Conservation (phyloP, 495 filamentous ascomycete species). For the Penicillium diatomitis region DNA sequence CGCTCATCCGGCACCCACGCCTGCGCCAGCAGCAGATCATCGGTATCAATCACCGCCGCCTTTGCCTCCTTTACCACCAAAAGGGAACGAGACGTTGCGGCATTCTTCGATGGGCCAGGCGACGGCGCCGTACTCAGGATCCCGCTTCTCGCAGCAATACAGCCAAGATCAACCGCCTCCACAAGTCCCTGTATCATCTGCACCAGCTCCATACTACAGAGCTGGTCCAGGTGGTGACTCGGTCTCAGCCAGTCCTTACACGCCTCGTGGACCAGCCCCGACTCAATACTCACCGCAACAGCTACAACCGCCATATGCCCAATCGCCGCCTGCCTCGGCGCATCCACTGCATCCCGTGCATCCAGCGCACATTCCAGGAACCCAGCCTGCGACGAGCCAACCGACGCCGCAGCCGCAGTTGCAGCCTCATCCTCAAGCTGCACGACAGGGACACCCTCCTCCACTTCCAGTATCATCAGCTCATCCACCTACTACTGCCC, state of each 20-base stretch:
- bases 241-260: too few relatives aligned
- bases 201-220: constrained; percentile 10
- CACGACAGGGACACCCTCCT: constrained; percentile 1
- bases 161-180: constrained; percentile 4
- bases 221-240: too few relatives aligned
- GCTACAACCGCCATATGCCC: too few relatives aligned
- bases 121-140: constrained; percentile 5
- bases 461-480: constrained; percentile 14
- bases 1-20: constrained; percentile 8
- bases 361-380: constrained; percentile 1
- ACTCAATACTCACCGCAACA: too few relatives aligned
- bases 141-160: constrained; percentile 10
- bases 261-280: too few relatives aligned
- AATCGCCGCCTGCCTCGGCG: background rate
- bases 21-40: constrained; percentile 5
- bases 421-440: constrained; percentile 2
- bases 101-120: background rate
- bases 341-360: background rate
- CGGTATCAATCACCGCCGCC: constrained; percentile 27
- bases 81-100: constrained; percentile 20
- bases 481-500: constrained; percentile 8
- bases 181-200: constrained; percentile 6
- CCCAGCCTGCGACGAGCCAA: constrained; percentile 1
- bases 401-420: background rate
- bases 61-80: constrained; percentile 34